Evolutionary conservation across 164 flowering plant genomes (phyloP).

Genomic region (Vitis vinifera): DNA sequence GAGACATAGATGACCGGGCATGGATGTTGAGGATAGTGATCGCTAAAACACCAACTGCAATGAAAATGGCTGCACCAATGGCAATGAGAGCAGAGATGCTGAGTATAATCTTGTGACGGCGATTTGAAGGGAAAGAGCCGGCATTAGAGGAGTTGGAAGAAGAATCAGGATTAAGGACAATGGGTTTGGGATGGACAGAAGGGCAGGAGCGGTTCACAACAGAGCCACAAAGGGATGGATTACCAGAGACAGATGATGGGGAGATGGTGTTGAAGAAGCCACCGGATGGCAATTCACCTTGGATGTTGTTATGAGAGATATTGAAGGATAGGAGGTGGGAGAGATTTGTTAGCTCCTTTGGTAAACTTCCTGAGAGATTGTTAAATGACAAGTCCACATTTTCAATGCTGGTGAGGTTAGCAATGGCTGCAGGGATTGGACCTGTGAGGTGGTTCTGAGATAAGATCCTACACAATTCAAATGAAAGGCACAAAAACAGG

Average conservation of each 20-base stretch:
- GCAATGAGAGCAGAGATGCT: conserved; percentile 91
- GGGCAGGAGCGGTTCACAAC: conserved; percentile 72
- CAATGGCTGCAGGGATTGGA: conserved; percentile 55
- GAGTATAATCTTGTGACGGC: conserved; percentile 64
- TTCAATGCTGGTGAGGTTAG: conserved; percentile 61
- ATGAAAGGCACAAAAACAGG: neutral
- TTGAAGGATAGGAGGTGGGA: conserved; percentile 63
- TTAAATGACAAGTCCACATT: conserved; percentile 67
- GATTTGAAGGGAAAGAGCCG: conserved; percentile 34
- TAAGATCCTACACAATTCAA: conserved; percentile 44
- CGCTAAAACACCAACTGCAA: conserved; percentile 72
- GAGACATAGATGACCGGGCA: conserved; percentile 56
- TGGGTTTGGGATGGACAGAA: conserved; percentile 78
- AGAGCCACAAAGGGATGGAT: conserved; percentile 82
- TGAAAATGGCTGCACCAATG: conserved; percentile 87
- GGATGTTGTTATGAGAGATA: conserved; percentile 69
- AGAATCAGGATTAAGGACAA: conserved; percentile 87
- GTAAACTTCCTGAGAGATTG: conserved; percentile 64
- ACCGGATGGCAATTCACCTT: conserved; percentile 83
- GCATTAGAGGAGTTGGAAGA: conserved; percentile 32
- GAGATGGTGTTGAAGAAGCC: conserved; percentile 84
- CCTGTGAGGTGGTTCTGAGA: conserved; percentile 79
- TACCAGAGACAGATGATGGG: conserved; percentile 62
- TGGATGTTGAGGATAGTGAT: conserved; percentile 73
- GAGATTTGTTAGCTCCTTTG: conserved; percentile 77